These are phyloP conservation scores for Globisporangium heterothallicum DNA, from an alignment of 352 stramenopile genomes.

Conservation along the genomic window DNA sequence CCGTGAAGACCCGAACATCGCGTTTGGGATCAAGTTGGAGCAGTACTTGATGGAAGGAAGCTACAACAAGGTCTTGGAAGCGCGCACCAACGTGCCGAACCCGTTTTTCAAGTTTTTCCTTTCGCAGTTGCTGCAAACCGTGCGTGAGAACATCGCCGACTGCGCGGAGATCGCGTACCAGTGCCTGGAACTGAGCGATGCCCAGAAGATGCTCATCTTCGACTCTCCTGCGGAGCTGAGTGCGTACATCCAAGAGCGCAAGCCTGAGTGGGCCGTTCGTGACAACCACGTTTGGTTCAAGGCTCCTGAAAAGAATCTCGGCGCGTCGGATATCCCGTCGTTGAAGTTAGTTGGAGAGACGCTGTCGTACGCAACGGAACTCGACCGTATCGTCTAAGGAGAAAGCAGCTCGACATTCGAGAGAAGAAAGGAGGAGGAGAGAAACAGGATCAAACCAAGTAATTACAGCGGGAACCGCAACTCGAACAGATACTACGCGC, in stretches of 20 bases:
- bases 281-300: constrained; percentile 88
- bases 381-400: constrained; percentile 89
- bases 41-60: constrained; percentile 92
- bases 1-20: constrained; percentile 78
- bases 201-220: constrained; percentile 93
- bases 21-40: constrained; percentile 88
- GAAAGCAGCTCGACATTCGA: not conserved
- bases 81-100: constrained; percentile 85
- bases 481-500: too few relatives aligned
- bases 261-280: constrained; percentile 90
- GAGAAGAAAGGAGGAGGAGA: not conserved
- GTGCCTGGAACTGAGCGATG: constrained; percentile 81
- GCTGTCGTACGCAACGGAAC: constrained; percentile 94
- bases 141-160: constrained; percentile 94
- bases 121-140: constrained; percentile 89
- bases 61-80: constrained; percentile 92
- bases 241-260: constrained; percentile 84
- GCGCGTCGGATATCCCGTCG: constrained; percentile 90
- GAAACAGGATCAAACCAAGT: not conserved
- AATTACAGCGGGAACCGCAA: not conserved
- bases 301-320: constrained; percentile 77
- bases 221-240: constrained; percentile 70
- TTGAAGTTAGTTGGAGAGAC: constrained; percentile 93
- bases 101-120: constrained; percentile 94
- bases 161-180: constrained; percentile 94